Evolutionary conservation across 139 green algal species (phyloP).

Genomic region (Chlorella sp.): DNA sequence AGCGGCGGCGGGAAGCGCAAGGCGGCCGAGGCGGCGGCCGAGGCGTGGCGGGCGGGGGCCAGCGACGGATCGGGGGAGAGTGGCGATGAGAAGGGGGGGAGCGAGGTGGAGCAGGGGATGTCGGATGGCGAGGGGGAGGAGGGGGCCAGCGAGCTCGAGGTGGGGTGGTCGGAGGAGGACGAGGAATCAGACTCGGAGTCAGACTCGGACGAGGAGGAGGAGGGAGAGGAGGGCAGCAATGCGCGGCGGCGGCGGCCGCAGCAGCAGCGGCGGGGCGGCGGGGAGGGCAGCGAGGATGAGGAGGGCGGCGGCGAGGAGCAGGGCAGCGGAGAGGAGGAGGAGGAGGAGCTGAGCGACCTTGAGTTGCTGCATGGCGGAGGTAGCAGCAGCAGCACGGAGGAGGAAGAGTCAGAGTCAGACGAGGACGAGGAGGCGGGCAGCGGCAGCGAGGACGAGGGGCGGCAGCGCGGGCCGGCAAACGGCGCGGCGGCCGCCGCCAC

Average conservation of each 20-base stretch:
- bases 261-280: conserved; percentile 1
- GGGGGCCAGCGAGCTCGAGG: background rate
- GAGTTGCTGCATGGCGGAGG: background rate
- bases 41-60: background rate
- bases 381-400: conserved; percentile 12
- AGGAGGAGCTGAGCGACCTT: background rate
- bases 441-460: conserved; percentile 10
- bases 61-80: background rate
- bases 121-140: background rate
- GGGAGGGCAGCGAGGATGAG: conserved; percentile 1
- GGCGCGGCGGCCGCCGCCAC: background rate
- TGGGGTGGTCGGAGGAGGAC: too few relatives aligned
- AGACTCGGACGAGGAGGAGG: background rate
- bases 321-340: conserved; percentile 3
- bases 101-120: background rate
- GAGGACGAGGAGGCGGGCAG: conserved; percentile 2
- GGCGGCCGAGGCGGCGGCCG: background rate
- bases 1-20: conserved; percentile 11
- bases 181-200: background rate
- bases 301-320: background rate
- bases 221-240: background rate
- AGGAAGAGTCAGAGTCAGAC: background rate
- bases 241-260: background rate
- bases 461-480: too few relatives aligned
- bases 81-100: background rate